A percentile compares a stretch with the other conserved stretches of the same genome.
Evolutionary conservation across 805 yeast species (phyloP).

Genomic region (Cyberlindnera mrakii): DNA sequence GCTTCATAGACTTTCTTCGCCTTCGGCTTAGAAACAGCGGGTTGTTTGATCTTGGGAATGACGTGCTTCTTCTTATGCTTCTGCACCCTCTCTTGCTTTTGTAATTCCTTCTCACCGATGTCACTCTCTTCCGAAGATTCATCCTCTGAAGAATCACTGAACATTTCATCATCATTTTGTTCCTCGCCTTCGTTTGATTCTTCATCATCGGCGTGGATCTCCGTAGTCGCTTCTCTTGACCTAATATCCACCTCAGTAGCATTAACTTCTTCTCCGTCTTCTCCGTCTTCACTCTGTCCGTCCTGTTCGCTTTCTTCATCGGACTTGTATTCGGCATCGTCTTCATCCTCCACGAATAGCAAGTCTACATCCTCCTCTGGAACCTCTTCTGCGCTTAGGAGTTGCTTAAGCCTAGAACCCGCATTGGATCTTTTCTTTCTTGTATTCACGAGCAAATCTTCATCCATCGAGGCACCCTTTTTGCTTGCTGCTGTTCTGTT

Average conservation of each 20-base stretch:
- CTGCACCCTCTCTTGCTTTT: slow-evolving; percentile 35
- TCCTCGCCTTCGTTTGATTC: slow-evolving; percentile 7
- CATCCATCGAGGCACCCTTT: slow-evolving; percentile 4
- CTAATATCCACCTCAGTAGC: slow-evolving; percentile 13
- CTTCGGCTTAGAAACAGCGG: slow-evolving; percentile 22
- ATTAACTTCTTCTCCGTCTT: slow-evolving; percentile 6
- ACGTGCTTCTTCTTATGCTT: slow-evolving; percentile 22
- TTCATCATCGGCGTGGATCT: slow-evolving; percentile 4
- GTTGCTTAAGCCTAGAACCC: slow-evolving; percentile 71
- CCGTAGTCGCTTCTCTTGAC: slow-evolving; percentile 16
- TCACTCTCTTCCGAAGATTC: slow-evolving; percentile 52
- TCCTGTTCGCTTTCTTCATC: slow-evolving; percentile 25
- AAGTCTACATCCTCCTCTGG: slow-evolving; percentile 69
- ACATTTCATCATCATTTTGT: slow-evolving; percentile 39
- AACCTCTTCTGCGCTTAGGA: slow-evolving; percentile 62
- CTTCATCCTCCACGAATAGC: slow-evolving; percentile 59
- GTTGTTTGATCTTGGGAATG: slow-evolving; percentile 30
- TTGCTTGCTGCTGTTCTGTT: not conserved
- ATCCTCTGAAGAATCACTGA: slow-evolving; percentile 47
- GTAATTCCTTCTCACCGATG: slow-evolving; percentile 62
- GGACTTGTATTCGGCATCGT: slow-evolving; percentile 42
- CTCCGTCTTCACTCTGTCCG: slow-evolving; percentile 24
- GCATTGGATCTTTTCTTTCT: slow-evolving; percentile 82
- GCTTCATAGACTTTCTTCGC: slow-evolving; percentile 30
- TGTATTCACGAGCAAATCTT: slow-evolving; percentile 62